phyloP scores from a whole-genome alignment of 2,329 filamentous ascomycete species.

The Fusarium pininemorale region DNA sequence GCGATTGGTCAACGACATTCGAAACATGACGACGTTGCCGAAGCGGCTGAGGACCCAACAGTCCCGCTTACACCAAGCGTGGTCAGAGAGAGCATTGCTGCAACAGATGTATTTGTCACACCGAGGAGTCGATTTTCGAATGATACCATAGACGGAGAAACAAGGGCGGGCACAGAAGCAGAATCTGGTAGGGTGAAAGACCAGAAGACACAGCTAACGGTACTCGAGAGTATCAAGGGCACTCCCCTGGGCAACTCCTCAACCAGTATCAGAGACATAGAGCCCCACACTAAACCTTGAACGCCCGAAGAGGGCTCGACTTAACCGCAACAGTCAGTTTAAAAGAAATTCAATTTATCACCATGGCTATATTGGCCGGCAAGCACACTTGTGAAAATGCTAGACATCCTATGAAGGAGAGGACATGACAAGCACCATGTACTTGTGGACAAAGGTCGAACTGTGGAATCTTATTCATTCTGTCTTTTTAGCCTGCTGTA shows the following conservation, averaged over 20 bases:
- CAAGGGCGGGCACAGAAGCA: neutral
- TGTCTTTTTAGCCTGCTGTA: neutral
- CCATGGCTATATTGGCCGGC: neutral
- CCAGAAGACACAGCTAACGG: neutral
- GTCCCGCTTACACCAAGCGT: conserved; percentile 26
- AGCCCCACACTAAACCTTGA: neutral
- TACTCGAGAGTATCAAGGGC: neutral
- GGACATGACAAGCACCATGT: neutral
- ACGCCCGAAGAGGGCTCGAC: neutral
- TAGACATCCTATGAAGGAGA: neutral
- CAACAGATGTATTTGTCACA: conserved; percentile 35
- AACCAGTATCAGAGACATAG: neutral
- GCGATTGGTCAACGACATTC: conserved; percentile 3
- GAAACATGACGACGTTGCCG: neutral
- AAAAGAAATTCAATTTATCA: neutral
- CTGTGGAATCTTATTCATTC: conserved; percentile 1
- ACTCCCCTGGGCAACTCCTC: neutral
- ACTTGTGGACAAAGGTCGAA: neutral
- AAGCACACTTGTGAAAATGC: neutral
- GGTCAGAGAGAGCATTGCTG: conserved; percentile 19
- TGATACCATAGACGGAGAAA: neutral
- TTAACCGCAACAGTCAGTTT: neutral
- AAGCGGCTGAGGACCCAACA: neutral
- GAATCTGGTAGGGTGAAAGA: neutral
- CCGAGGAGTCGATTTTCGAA: conserved; percentile 34